Evolutionary conservation across 2,329 filamentous ascomycete species (phyloP), one percentile per base, ranked within the genome.

Genomic region (Fusarium sp.): DNA sequence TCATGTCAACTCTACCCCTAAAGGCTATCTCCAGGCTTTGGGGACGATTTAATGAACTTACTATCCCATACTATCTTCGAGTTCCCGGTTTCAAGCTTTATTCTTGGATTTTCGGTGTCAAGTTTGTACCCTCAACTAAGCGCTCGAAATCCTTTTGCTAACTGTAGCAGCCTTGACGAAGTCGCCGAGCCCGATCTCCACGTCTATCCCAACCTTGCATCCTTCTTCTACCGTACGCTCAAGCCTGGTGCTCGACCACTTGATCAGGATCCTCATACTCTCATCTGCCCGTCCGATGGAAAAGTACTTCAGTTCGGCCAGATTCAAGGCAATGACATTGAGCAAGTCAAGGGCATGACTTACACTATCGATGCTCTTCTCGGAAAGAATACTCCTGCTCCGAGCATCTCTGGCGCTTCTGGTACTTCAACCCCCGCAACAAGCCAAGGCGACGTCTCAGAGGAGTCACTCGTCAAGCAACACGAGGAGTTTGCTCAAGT

Each of bases 271-370:
- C 89, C 90, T 3, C 92, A 93, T 78, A 93, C 94, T 15, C 84
- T 99, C 10, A 85, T 98, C 13, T 96, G 94, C 2, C 97, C 96
- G 2, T 91, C 96, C 10, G 96, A 99, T 81, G 96, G 96, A 51
- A 92, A 93, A 72, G 89, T 99, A 50, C 89, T 99, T 31, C 95
- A 98, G 78, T 98, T 95, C 76, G 96, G 96, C 16, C 91, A 91
- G 76, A 98, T 99, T 64, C 92, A 97, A 78, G 91, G 95, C 77
- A 95, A 95, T 53, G 94, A 98, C 79, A 97, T 99, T 47, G 96
- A 99, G 82, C 96, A 99, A 84, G 95, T 99, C 72, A 99, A 99
- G 84, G 96, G 96, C 68, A 96, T 99, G 88, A 99, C 96, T 2
- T 99, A 99, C 83, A 97, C 92, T 74, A 89, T 99, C 61, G 96